Conservation (phyloP, 1,284 basidiomycete species). For the Leccinum angustisporum region DNA sequence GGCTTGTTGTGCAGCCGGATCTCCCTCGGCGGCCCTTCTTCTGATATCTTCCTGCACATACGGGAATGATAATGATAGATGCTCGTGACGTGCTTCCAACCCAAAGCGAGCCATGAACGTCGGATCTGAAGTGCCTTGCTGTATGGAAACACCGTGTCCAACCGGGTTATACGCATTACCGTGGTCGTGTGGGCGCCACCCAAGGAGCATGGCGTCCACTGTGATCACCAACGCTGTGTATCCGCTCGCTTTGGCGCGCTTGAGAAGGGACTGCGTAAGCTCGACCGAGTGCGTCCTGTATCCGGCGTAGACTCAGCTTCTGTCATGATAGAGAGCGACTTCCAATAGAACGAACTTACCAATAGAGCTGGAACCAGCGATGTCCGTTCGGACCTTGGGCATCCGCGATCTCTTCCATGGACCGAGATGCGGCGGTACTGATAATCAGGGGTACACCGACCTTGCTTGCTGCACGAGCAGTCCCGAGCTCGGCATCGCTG, state of each 20-base stretch:
- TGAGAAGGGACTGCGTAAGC: slow-evolving; percentile 62
- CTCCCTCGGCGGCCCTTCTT: slow-evolving; percentile 42
- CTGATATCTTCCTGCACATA: slow-evolving; percentile 50
- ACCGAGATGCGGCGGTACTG: slow-evolving; percentile 67
- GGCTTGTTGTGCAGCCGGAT: slow-evolving; percentile 43
- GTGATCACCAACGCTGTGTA: slow-evolving; percentile 71
- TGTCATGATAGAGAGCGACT: neutral
- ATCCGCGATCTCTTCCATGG: slow-evolving; percentile 71
- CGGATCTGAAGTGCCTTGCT: slow-evolving; percentile 66
- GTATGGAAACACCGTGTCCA: slow-evolving; percentile 55
- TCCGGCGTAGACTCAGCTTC: neutral
- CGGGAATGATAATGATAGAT: slow-evolving; percentile 51
- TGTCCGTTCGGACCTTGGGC: slow-evolving; percentile 57
- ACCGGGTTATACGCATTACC: slow-evolving; percentile 62
- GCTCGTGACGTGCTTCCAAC: slow-evolving; percentile 43
- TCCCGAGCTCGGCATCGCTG: slow-evolving; percentile 65
- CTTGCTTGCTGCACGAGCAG: slow-evolving; percentile 63
- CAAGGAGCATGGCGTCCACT: slow-evolving; percentile 63
- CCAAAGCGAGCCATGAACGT: slow-evolving; percentile 62
- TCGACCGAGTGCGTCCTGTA: slow-evolving; percentile 59
- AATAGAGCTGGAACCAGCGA: slow-evolving; percentile 84
- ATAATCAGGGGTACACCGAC: slow-evolving; percentile 70
- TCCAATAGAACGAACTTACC: slow-evolving; percentile 36
- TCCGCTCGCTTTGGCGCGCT: slow-evolving; percentile 62
- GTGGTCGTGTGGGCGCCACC: slow-evolving; percentile 71